These are phyloP conservation scores for Tuber melanosporum DNA, from an alignment of 495 filamentous ascomycete genomes.

Conservation along the genomic window DNA sequence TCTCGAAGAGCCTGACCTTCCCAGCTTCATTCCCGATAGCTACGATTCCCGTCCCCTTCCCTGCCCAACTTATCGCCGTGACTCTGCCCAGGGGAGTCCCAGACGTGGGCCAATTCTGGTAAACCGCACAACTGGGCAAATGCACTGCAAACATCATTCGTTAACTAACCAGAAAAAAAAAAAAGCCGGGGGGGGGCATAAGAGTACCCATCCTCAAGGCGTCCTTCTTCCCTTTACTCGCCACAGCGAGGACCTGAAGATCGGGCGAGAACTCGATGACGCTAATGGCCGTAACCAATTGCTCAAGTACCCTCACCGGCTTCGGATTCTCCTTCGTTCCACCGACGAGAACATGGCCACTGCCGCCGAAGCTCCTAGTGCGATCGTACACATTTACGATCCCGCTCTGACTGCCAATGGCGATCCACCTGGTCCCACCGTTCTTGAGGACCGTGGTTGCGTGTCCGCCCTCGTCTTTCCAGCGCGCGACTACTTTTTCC, in stretches of 20 bases:
- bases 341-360: constrained; percentile 43
- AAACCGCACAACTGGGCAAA: constrained; percentile 84
- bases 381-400: constrained; percentile 93
- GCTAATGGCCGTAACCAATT: constrained; percentile 76
- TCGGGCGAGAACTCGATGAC: constrained; percentile 74
- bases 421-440: constrained; percentile 65
- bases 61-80: constrained; percentile 69
- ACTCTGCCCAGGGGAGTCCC: constrained; percentile 83
- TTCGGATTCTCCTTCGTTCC: constrained; percentile 58
- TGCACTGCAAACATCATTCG: constrained; percentile 53
- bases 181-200: neutral
- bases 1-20: constrained; percentile 80
- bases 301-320: constrained; percentile 66
- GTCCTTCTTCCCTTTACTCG: constrained; percentile 77
- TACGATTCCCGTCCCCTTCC: constrained; percentile 58
- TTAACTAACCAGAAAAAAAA: constrained; percentile 6
- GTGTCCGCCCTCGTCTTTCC: constrained; percentile 85
- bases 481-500: constrained; percentile 64
- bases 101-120: constrained; percentile 90
- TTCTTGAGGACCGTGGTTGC: constrained; percentile 70
- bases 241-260: constrained; percentile 80
- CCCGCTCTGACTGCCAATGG: constrained; percentile 73
- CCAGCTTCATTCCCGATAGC: constrained; percentile 83
- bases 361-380: constrained; percentile 47
- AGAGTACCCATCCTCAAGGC: constrained; percentile 62